Conservation (phyloP, 768 basidiomycete species). For the Chalciporus chontae region DNA sequence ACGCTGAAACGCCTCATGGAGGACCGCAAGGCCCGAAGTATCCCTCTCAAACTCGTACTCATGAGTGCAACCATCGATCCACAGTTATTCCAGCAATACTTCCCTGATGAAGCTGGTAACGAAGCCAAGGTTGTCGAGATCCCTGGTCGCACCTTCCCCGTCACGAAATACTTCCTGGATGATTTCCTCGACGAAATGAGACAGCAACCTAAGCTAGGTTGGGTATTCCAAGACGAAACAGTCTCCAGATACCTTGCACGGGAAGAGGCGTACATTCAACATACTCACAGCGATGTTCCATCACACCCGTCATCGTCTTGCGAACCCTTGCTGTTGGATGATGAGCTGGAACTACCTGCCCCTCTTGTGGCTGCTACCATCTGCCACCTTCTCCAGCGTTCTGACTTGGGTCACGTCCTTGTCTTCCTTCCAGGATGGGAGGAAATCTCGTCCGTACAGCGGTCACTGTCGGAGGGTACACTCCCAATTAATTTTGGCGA, state of each 20-base stretch:
- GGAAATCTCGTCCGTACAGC: slow-evolving; percentile 75
- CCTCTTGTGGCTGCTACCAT: slow-evolving; percentile 80
- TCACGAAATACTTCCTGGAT: slow-evolving; percentile 76
- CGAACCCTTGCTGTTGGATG: slow-evolving; percentile 25
- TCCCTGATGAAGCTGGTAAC: slow-evolving; percentile 55
- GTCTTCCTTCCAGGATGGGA: slow-evolving; percentile 95
- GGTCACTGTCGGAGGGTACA: slow-evolving; percentile 48
- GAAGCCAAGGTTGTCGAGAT: slow-evolving; percentile 74
- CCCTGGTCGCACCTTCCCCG: slow-evolving; percentile 91
- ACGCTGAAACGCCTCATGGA: slow-evolving; percentile 81
- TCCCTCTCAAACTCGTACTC: slow-evolving; percentile 80
- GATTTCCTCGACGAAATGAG: slow-evolving; percentile 60
- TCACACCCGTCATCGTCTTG: slow-evolving; percentile 5
- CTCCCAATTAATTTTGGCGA: slow-evolving; percentile 64
- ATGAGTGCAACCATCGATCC: slow-evolving; percentile 98
- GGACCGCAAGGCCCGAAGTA: slow-evolving; percentile 64
- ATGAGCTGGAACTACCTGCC: slow-evolving; percentile 75
- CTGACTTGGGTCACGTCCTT: slow-evolving; percentile 82
- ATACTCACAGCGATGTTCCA: neutral
- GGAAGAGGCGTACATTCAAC: slow-evolving; percentile 39
- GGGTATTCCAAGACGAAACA: slow-evolving; percentile 69
- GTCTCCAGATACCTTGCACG: slow-evolving; percentile 69
- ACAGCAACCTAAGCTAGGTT: slow-evolving; percentile 37
- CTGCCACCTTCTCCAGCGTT: slow-evolving; percentile 66
- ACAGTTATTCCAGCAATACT: slow-evolving; percentile 84